Base-by-base conservation (phyloP, 2,329 filamentous ascomycete genomes). In the Fusarium euwallaceae region DNA sequence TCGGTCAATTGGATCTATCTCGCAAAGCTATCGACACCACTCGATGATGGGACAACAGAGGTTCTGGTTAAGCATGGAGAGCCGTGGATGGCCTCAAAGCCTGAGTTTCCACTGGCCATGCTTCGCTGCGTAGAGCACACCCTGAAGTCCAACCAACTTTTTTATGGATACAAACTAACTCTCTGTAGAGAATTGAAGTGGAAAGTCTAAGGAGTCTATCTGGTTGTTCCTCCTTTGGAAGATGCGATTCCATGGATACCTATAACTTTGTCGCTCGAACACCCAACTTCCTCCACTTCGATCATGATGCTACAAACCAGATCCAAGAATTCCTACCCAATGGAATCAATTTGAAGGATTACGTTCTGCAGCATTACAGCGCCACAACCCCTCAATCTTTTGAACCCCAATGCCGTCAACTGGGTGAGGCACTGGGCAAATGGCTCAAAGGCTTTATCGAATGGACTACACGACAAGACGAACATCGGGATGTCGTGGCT, bases 1-100 rank as follows among this genome's bases (percentile, higher is more conserved):
- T 68, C 66, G 6, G 66, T 61, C 27, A 68, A 68, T 24, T 66
- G 41, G 37, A 68, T 68, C 9, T 61, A 68, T 10, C 36, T 43
- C 9, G 55, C 55, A 17, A n/a, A 24, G 5, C 29, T 66, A 4
- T 22, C 14, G 9, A 55, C 16, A 2, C 55, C 66, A 12, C 22
- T 66, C 9, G 29, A 66, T 9, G 45, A 56, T n/a, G 32, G 36
- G 7, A 41, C 55, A 11, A n/a, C 14, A 14, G 43, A 68, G 24
- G 43, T 43, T n/a, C 12, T 68, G 6, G 36, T 66, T 14, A 68
- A 68, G 20, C 66, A 69, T 1, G 66, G 41, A 55, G 66, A 69
- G 43, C n/a, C 41, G 0, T 66, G 29, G 1, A 66, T 69, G 53
- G 62, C 61, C 5, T 41, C 66, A 10, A 69, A 61, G 34, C 61